A percentile compares a stretch with the other conserved stretches of the same genome.
These are phyloP conservation scores for Arabidopsis arenosa DNA, from an alignment of 345 rosid species.

Conservation along the genomic window DNA sequence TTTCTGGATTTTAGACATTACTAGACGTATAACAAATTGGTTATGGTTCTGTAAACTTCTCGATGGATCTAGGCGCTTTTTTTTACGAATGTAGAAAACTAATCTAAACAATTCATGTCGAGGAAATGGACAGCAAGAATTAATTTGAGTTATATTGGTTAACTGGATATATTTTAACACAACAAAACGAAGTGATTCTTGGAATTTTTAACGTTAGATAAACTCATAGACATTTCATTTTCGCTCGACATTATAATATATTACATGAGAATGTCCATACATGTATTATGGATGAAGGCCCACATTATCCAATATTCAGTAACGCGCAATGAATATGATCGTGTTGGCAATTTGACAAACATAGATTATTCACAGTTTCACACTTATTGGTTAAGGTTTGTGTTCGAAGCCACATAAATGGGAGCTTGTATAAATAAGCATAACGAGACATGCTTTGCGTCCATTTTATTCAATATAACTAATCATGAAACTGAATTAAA, in stretches of 20 bases:
- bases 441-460: constrained; percentile 32
- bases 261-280: neutral
- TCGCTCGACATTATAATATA: neutral
- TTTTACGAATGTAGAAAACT: no score
- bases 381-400: constrained; percentile 40
- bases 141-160: neutral
- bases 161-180: no score
- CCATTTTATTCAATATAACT: constrained; percentile 28
- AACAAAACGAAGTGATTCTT: neutral
- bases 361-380: constrained; percentile 29
- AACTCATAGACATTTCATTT: neutral
- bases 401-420: constrained; percentile 39
- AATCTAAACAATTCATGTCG: no score
- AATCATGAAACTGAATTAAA: constrained; percentile 12
- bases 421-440: constrained; percentile 16
- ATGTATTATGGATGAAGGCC: neutral
- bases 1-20: no score
- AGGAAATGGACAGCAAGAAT: no score
- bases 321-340: constrained; percentile 28
- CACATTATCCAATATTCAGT: constrained; percentile 32
- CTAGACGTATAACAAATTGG: no score
- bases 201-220: neutral
- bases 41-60: no score
- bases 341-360: constrained; percentile 34
- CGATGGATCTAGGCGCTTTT: no score